Evolutionary conservation across 768 basidiomycete species (phyloP), one percentile per base, ranked within the genome.

Genomic region (Hirschioporus abietinus): DNA sequence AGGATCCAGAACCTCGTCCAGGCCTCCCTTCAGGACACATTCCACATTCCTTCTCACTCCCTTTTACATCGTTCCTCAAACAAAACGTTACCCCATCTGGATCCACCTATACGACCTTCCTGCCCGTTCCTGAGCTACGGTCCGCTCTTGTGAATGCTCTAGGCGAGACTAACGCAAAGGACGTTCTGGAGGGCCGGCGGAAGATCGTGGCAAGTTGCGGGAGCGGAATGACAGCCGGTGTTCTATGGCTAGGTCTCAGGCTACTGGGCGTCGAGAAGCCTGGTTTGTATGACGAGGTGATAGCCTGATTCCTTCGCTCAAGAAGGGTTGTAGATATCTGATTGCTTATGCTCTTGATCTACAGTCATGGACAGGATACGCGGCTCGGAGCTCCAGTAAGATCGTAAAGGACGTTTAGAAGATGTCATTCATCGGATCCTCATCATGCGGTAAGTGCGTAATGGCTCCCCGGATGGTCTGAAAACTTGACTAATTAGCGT

Each of bases 351-450:
- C 30, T 20, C 52, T n/a, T 63, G 64, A 64, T 57, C n/a, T 52
- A 42, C 70, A 96, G 95, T 94, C 93, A 30, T 99, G 96, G 96
- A 92, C 92, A 1, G 96, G 96, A 2, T 99, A 97, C 75, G 94
- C 95, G 1, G 79, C 83, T 76, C 82, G 95, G 66, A 72, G 84
- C 17, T 82, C 88, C 64, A 96, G 94, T 76, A 84, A 78, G 68
- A 95, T 97, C 52, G 83, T 82, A 58, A 91, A 88, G 76, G 71
- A 63, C 17, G 36, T 24, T 18, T 65, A 52, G 42, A 52, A 52
- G 42, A 52, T 20, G 20, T 30, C 30, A 30, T 30, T 30, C 30
- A 52, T 52, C 42, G 42, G 42, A 52, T 52, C 42, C 42, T 15
- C 42, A 20, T 15, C 12, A 10, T 52, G 5, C 42, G 42, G 12